A percentile compares a stretch with the other conserved stretches of the same genome.
Conservation (phyloP, 2,329 filamentous ascomycete species). For the Septoria linicola region DNA sequence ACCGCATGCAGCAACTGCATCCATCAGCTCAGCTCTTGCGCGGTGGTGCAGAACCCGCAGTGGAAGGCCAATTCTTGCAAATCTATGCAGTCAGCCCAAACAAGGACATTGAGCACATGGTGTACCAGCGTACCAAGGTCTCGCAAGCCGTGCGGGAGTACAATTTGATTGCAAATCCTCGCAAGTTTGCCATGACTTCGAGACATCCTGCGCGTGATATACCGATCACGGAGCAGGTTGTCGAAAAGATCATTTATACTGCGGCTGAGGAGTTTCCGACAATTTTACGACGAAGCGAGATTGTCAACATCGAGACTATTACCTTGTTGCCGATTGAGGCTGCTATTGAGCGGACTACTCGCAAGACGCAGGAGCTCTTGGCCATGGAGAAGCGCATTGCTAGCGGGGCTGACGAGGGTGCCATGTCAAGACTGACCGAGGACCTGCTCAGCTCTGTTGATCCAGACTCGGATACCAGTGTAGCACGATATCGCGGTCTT, state of each 20-base stretch:
- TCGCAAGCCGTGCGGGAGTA: slow-evolving; percentile 83
- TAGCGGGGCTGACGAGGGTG: slow-evolving; percentile 58
- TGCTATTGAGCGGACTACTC: slow-evolving; percentile 83
- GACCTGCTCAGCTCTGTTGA: slow-evolving; percentile 76
- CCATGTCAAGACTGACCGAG: slow-evolving; percentile 68
- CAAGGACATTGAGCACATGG: slow-evolving; percentile 75
- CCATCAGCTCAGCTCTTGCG: slow-evolving; percentile 79
- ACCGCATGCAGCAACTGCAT: slow-evolving; percentile 88
- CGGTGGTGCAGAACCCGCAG: slow-evolving; percentile 65
- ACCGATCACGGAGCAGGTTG: slow-evolving; percentile 67
- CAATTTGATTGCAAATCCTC: slow-evolving; percentile 73
- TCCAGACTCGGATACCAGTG: slow-evolving; percentile 69
- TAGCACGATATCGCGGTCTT: slow-evolving; percentile 74
- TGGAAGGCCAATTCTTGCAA: slow-evolving; percentile 87
- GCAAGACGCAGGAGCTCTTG: slow-evolving; percentile 84
- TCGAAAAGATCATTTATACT: slow-evolving; percentile 81
- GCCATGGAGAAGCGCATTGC: slow-evolving; percentile 69
- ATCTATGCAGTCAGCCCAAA: slow-evolving; percentile 78
- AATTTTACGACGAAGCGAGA: slow-evolving; percentile 82
- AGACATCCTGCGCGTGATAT: slow-evolving; percentile 64
- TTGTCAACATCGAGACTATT: slow-evolving; percentile 66
- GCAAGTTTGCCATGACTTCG: slow-evolving; percentile 73
- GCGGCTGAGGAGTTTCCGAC: slow-evolving; percentile 88
- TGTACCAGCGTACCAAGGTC: slow-evolving; percentile 85
- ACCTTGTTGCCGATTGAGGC: slow-evolving; percentile 75